Conservation (phyloP, 2,329 filamentous ascomycete genomes). For the Alternaria burnsii region DNA sequence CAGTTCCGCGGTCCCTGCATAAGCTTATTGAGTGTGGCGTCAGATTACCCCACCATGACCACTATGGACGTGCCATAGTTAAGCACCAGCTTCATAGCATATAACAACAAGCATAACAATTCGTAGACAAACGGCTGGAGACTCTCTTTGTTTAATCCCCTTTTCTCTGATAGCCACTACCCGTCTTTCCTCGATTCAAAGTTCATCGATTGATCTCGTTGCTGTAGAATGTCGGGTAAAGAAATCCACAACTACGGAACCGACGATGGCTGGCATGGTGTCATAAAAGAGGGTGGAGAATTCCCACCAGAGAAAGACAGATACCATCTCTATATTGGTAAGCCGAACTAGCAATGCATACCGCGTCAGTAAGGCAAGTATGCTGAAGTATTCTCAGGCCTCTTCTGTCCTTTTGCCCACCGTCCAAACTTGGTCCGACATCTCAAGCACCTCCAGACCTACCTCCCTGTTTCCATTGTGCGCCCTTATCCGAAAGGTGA, state of each 20-base stretch:
- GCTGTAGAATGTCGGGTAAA: conserved; percentile 12
- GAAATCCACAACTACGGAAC: conserved; percentile 50
- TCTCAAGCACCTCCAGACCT: conserved; percentile 64
- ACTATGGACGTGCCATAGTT: not conserved
- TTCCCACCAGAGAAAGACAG: conserved; percentile 62
- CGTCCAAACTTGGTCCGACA: conserved; percentile 66
- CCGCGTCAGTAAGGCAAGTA: not conserved
- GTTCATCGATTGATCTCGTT: not conserved
- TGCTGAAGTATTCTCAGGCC: conserved; percentile 50
- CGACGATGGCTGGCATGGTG: conserved; percentile 62
- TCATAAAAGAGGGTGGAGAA: conserved; percentile 56
- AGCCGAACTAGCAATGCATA: not conserved
- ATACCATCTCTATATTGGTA: conserved; percentile 65
- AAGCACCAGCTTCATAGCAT: not conserved
- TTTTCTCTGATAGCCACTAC: not conserved
- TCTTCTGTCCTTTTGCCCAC: conserved; percentile 73
- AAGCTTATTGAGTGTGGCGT: conserved; percentile 15
- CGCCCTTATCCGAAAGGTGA: conserved; percentile 73
- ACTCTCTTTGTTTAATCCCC: not conserved
- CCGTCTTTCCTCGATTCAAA: not conserved
- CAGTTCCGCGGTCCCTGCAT: conserved; percentile 11
- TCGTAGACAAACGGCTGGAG: not conserved
- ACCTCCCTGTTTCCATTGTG: conserved; percentile 66
- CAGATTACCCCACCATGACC: conserved; percentile 12
- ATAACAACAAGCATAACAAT: not conserved